phyloP scores from a whole-genome alignment of 1,284 basidiomycete genomes.

The Naganishia sp. region DNA sequence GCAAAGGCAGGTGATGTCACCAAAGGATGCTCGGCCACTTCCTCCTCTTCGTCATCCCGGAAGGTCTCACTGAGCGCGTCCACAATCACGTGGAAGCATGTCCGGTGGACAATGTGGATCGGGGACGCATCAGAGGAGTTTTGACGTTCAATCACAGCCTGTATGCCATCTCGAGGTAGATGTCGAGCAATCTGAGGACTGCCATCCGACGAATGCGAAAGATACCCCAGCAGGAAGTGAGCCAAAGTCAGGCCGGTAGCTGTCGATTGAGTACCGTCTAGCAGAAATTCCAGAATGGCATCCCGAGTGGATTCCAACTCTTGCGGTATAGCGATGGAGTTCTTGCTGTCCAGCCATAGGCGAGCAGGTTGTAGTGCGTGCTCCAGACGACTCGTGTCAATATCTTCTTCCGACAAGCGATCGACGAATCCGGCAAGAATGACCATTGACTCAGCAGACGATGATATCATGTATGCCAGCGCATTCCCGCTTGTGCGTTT shows the following conservation, averaged over 20 bases:
- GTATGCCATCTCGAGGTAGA: slow-evolving; percentile 61
- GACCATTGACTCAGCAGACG: slow-evolving; percentile 28
- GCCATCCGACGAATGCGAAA: slow-evolving; percentile 55
- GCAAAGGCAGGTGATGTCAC: slow-evolving; percentile 69
- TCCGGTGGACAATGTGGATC: slow-evolving; percentile 60
- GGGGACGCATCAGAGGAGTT: slow-evolving; percentile 59
- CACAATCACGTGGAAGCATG: slow-evolving; percentile 79
- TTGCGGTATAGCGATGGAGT: background rate
- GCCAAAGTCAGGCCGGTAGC: slow-evolving; percentile 78
- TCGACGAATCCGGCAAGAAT: slow-evolving; percentile 33
- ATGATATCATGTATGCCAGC: slow-evolving; percentile 28
- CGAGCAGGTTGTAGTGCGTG: slow-evolving; percentile 24
- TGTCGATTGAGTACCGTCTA: slow-evolving; percentile 70
- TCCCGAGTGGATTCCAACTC: slow-evolving; percentile 42
- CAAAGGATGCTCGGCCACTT: slow-evolving; percentile 41
- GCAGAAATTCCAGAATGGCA: slow-evolving; percentile 81
- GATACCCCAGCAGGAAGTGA: slow-evolving; percentile 82
- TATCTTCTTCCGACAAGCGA: slow-evolving; percentile 26
- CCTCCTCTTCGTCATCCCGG: slow-evolving; percentile 55
- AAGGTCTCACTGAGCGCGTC: slow-evolving; percentile 72
- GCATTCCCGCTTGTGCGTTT: slow-evolving; percentile 29
- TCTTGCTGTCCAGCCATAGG: slow-evolving; percentile 4
- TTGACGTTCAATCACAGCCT: slow-evolving; percentile 61
- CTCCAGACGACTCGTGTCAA: slow-evolving; percentile 5
- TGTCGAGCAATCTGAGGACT: slow-evolving; percentile 50